These are phyloP conservation scores for Colletotrichum plurivorum DNA, from an alignment of 2,329 filamentous ascomycete genomes.

Conservation along the genomic window DNA sequence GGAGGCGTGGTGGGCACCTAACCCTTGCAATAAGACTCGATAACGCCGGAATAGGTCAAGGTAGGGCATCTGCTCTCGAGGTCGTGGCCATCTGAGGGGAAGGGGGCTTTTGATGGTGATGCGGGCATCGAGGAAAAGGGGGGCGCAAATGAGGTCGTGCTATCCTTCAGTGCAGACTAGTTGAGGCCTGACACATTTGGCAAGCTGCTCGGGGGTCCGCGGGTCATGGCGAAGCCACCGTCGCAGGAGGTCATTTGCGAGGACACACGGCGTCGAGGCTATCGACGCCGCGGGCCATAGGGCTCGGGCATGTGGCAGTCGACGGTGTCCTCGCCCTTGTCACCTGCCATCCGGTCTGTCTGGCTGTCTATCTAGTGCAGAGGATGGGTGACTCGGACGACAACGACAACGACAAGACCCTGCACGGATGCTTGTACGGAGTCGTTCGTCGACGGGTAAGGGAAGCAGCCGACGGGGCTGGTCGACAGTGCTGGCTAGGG, in stretches of 20 bases:
- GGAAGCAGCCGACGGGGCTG: conserved; percentile 12
- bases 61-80: conserved; percentile 2
- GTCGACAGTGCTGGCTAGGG: conserved; percentile 24
- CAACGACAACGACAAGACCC: background rate
- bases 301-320: conserved; percentile 33
- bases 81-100: background rate
- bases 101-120: conserved; percentile 9
- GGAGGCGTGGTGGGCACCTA: no score
- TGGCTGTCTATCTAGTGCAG: conserved; percentile 4
- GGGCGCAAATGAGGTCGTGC: background rate
- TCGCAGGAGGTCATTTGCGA: conserved; percentile 32
- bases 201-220: conserved; percentile 11
- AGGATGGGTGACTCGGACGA: conserved; percentile 18
- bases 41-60: conserved; percentile 32
- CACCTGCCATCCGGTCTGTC: conserved; percentile 37
- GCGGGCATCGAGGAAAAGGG: conserved; percentile 15
- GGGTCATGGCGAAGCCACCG: conserved; percentile 36
- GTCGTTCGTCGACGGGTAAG: conserved; percentile 2
- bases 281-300: conserved; percentile 26
- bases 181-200: conserved; percentile 18
- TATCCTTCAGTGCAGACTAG: conserved; percentile 7
- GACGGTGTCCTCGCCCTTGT: conserved; percentile 30
- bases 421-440: conserved; percentile 6
- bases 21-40: conserved; percentile 7
- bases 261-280: conserved; percentile 30